phyloP scores from a whole-genome alignment of 2,329 filamentous ascomycete genomes.

The Xylaria sp. region DNA sequence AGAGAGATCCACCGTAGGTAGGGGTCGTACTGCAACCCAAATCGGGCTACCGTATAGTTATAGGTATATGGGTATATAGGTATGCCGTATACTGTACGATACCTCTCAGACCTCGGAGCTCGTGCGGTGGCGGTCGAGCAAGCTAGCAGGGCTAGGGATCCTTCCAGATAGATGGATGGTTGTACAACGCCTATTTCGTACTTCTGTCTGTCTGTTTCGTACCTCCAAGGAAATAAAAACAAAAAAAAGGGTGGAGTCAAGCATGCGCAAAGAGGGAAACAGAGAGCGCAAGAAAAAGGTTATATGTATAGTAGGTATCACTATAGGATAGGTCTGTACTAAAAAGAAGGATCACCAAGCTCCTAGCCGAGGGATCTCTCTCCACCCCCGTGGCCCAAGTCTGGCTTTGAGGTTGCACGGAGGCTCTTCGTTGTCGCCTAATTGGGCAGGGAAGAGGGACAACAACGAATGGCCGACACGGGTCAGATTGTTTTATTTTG shows the following conservation, averaged over 20 bases:
- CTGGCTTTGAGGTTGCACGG: constrained; percentile 43
- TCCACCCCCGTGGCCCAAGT: background rate
- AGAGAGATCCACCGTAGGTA: constrained; percentile 42
- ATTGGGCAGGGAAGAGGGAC: constrained; percentile 29
- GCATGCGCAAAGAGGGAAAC: constrained; percentile 9
- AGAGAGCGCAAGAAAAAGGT: constrained; percentile 9
- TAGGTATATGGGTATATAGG: background rate
- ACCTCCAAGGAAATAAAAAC: background rate
- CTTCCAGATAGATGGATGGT: constrained; percentile 24
- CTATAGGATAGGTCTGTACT: background rate
- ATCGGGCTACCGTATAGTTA: constrained; percentile 28
- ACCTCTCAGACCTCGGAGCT: constrained; percentile 20
- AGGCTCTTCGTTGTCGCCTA: constrained; percentile 46
- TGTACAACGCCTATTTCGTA: constrained; percentile 2
- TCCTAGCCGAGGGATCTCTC: constrained; percentile 24
- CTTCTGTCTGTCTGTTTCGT: background rate
- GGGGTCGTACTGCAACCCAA: constrained; percentile 32
- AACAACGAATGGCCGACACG: background rate
- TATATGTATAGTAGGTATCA: background rate
- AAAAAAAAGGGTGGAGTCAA: constrained; percentile 4
- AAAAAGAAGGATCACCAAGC: background rate
- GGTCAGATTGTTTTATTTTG: constrained; percentile 16
- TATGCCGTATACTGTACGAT: background rate
- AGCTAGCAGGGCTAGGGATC: constrained; percentile 37
- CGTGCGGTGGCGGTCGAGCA: constrained; percentile 15